Evolutionary conservation across 176 grass and related monocot species (phyloP), one percentile per base, ranked within the genome.

Genomic region (Musa troglodytarum): DNA sequence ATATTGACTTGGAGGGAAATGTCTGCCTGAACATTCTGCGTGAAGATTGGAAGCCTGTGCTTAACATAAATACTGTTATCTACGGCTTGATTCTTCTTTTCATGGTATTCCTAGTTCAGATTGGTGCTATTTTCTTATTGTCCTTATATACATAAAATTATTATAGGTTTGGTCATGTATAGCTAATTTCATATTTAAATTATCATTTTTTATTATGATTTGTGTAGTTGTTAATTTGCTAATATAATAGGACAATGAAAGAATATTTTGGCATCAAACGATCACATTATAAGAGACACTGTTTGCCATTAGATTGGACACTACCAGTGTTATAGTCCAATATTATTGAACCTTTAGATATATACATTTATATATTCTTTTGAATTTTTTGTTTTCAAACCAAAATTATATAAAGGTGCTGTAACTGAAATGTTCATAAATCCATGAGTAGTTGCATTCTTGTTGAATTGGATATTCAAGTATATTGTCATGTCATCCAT

Each of bases 1-100:
- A 94, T 84, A 94, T 94, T 82, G 91, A 94, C 68, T 75, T 94
- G 80, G 91, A 94, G 79, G 91, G 91, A 78, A 91, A 91, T 81
- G 89, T 91, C 56, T 91, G 89, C 73, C 77, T 91, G 17, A 91
- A 88, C 74, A 91, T 91, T 82, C 79, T 91, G 67, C 89, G 85
- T 83, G 85, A 91, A 83, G 89, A 88, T 34, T 87, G 85, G 89
- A 91, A 91, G 72, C 89, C 89, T 77, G 85, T 91, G 53, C 78
- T 91, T 53, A 91, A 91, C 56, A 83, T 88, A 69, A 91, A 91
- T 80, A 88, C 89, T 73, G 78, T 88, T 54, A 72, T 91, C 59
- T 91, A 91, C 75, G 89, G 89, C 15, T 76, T 91, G 64, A 91
- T 85, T 81, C 88, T 91, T 82, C 89, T 91, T 83, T 88, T 91